Evolutionary conservation across 2,329 filamentous ascomycete genomes (phyloP).

Genomic region (Exserohilum rostratum): DNA sequence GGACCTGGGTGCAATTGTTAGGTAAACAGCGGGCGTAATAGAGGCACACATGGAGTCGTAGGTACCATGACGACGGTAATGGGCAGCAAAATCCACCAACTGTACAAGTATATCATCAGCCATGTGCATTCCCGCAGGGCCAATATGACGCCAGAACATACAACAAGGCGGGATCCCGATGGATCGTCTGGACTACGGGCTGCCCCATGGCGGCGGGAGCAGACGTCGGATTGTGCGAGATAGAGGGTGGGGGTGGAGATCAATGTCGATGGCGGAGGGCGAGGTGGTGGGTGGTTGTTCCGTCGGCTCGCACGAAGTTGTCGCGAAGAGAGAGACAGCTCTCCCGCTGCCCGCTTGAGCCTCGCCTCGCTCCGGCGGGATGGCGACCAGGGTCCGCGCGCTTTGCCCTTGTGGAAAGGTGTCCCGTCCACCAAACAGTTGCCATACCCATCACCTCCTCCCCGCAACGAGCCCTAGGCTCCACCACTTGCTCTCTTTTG

Average conservation of each 20-base stretch:
- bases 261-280: conserved; percentile 1
- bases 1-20: conserved; percentile 61
- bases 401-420: conserved; percentile 44
- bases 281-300: conserved; percentile 16
- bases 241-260: conserved; percentile 7
- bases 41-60: not conserved
- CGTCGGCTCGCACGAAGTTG: conserved; percentile 20
- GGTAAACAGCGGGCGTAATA: not conserved
- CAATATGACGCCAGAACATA: conserved; percentile 56
- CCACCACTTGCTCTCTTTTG: not conserved
- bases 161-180: conserved; percentile 98
- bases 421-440: conserved; percentile 35
- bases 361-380: conserved; percentile 23
- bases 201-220: conserved; percentile 71
- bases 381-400: conserved; percentile 40
- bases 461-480: conserved; percentile 13
- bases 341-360: conserved; percentile 23
- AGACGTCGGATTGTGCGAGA: conserved; percentile 22
- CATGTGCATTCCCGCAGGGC: conserved; percentile 2
- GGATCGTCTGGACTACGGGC: conserved; percentile 89
- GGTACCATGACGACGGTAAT: conserved; percentile 95
- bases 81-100: conserved; percentile 98
- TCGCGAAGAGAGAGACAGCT: conserved; percentile 19
- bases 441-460: conserved; percentile 4
- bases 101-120: conserved; percentile 55